phyloP scores from a whole-genome alignment of 192 early-diverging fungal species.

The Mortierella hygrophila region DNA sequence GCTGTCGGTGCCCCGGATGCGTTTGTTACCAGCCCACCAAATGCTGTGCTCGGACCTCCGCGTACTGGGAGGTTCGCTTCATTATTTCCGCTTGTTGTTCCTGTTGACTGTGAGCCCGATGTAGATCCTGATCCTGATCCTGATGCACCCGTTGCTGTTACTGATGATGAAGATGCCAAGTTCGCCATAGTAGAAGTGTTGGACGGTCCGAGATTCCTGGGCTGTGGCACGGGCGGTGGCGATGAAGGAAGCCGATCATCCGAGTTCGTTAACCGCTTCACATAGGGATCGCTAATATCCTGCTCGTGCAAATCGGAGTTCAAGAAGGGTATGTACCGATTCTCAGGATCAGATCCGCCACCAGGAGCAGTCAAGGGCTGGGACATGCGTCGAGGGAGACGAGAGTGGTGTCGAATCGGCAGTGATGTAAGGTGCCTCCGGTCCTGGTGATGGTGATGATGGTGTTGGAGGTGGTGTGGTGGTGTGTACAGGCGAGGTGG shows the following conservation, averaged over 20 bases:
- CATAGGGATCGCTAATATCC: background rate
- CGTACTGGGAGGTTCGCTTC: background rate
- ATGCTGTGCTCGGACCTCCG: background rate
- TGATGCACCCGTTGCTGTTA: background rate
- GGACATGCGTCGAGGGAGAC: background rate
- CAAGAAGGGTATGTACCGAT: background rate
- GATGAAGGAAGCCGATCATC: background rate
- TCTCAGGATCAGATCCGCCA: background rate
- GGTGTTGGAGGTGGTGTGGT: background rate
- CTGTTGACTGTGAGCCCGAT: background rate
- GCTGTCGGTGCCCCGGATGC: conserved; percentile 32
- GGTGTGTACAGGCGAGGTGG: background rate
- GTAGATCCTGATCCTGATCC: too few relatives aligned
- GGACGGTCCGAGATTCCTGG: background rate
- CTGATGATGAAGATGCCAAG: background rate
- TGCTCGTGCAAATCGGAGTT: background rate
- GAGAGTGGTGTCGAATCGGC: background rate
- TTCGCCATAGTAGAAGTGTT: background rate
- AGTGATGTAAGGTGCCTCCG: background rate
- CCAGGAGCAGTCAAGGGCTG: background rate
- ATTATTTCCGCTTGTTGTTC: background rate
- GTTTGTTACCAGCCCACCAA: background rate
- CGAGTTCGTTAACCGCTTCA: background rate
- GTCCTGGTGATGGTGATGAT: background rate
- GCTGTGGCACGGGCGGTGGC: background rate